phyloP scores from a whole-genome alignment of 331 rosid genomes.

The Acacia pycnantha region DNA sequence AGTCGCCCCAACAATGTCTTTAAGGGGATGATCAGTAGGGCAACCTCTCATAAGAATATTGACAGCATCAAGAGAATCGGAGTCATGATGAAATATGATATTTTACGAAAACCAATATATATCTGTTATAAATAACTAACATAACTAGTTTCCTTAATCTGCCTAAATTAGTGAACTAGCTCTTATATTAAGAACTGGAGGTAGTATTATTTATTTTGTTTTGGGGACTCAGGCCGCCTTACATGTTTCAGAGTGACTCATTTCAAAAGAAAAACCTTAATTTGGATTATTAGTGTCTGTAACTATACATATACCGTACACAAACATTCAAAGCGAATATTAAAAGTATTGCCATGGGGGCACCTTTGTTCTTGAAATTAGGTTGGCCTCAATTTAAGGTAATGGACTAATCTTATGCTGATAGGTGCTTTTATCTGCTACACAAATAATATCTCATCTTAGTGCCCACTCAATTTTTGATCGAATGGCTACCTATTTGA shows the following conservation, averaged over 20 bases:
- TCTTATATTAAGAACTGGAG: too few relatives aligned
- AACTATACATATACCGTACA: not conserved
- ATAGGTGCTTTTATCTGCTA: not conserved
- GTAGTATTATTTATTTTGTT: not conserved
- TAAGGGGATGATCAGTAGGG: too few relatives aligned
- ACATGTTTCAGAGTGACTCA: not conserved
- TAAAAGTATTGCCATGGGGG: not conserved
- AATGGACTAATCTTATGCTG: not conserved
- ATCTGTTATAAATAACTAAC: too few relatives aligned
- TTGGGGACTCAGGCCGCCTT: not conserved
- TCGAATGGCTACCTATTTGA: too few relatives aligned
- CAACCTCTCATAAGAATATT: too few relatives aligned
- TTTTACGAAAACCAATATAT: too few relatives aligned
- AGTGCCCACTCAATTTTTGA: not conserved
- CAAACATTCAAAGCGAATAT: not conserved
- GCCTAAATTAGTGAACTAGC: too few relatives aligned
- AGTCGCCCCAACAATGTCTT: too few relatives aligned
- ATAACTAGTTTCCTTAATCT: too few relatives aligned
- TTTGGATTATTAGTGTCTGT: not conserved
- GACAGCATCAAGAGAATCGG: too few relatives aligned
- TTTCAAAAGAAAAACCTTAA: not conserved
- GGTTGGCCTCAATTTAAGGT: not conserved
- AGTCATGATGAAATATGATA: too few relatives aligned
- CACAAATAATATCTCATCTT: not conserved
- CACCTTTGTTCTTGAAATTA: not conserved